Percentiles rank a stretch among this genome's conserved stretches.
phyloP scores from a whole-genome alignment of 2,329 filamentous ascomycete genomes.

The Colletotrichum noveboracense region DNA sequence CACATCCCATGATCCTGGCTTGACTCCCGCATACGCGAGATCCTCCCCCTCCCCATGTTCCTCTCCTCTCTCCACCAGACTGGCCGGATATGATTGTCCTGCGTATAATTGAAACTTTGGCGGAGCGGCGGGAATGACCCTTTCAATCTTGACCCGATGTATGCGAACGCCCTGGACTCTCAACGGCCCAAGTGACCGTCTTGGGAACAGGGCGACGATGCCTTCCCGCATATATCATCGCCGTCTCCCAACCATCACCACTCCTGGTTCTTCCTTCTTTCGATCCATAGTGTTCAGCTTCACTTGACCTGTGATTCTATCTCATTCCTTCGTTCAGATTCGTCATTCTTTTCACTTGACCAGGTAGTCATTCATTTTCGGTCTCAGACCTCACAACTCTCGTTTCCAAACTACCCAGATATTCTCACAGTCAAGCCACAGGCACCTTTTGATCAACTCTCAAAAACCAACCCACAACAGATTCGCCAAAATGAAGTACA shows the following conservation, averaged over 20 bases:
- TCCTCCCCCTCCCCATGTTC: slow-evolving; percentile 5
- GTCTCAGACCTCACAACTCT: slow-evolving; percentile 17
- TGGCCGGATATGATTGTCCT: slow-evolving; percentile 14
- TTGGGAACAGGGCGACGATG: slow-evolving; percentile 9
- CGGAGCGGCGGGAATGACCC: slow-evolving; percentile 16
- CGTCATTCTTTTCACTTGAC: slow-evolving; percentile 23
- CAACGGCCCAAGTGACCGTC: neutral
- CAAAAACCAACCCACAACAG: neutral
- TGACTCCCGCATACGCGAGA: slow-evolving; percentile 20
- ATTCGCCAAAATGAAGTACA: slow-evolving; percentile 23
- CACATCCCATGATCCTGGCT: slow-evolving; percentile 1
- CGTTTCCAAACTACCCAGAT: slow-evolving; percentile 6
- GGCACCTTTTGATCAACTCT: neutral
- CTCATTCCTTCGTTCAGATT: slow-evolving; percentile 20
- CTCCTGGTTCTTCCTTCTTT: neutral
- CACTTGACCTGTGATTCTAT: slow-evolving; percentile 22
- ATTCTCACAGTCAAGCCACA: slow-evolving; percentile 15
- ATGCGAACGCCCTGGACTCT: neutral
- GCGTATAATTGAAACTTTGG: slow-evolving; percentile 22
- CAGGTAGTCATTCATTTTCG: slow-evolving; percentile 22
- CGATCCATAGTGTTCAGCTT: slow-evolving; percentile 20
- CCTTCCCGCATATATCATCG: slow-evolving; percentile 11
- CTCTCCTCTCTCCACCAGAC: neutral
- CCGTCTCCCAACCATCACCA: neutral
- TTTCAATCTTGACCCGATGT: slow-evolving; percentile 16